Evolutionary conservation across 129 eudicot species (phyloP).

Genomic region (Centaurea solstitialis): DNA sequence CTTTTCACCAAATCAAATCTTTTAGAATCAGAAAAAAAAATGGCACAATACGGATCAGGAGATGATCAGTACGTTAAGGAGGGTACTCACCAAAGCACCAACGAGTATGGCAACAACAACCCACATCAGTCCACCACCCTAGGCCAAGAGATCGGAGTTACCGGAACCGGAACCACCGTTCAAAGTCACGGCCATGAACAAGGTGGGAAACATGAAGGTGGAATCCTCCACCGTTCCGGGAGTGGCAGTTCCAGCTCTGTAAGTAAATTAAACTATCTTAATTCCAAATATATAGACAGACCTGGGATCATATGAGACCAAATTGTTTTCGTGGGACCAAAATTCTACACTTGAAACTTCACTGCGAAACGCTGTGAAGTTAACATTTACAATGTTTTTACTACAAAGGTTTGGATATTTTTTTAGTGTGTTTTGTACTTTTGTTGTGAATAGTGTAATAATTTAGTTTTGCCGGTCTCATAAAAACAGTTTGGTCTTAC

Average conservation of each 20-base stretch:
- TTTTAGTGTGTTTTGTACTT: too few species aligned
- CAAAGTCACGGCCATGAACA: conserved; percentile 19
- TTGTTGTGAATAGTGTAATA: too few species aligned
- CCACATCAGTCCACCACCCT: conserved; percentile 20
- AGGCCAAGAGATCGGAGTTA: conserved; percentile 16
- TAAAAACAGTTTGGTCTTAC: too few species aligned
- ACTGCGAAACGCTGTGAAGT: too few species aligned
- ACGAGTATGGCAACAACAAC: conserved; percentile 17
- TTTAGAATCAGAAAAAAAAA: neutral
- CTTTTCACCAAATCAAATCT: neutral
- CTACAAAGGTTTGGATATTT: too few species aligned
- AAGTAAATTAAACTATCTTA: neutral
- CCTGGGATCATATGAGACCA: too few species aligned
- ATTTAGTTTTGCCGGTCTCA: too few species aligned
- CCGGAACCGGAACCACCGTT: conserved; percentile 11
- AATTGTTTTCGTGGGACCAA: too few species aligned
- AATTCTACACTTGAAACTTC: too few species aligned
- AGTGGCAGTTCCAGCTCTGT: conserved; percentile 70
- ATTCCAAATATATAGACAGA: too few species aligned
- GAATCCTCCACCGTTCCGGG: conserved; percentile 59
- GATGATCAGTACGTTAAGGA: conserved; percentile 16
- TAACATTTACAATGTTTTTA: too few species aligned
- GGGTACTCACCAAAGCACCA: neutral
- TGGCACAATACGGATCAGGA: conserved; percentile 37
- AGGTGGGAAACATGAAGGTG: conserved; percentile 25